Percentiles rank a stretch among this genome's conserved stretches.
phyloP scores from a whole-genome alignment of 257 asterid genomes.

The Solanum appendiculatum region DNA sequence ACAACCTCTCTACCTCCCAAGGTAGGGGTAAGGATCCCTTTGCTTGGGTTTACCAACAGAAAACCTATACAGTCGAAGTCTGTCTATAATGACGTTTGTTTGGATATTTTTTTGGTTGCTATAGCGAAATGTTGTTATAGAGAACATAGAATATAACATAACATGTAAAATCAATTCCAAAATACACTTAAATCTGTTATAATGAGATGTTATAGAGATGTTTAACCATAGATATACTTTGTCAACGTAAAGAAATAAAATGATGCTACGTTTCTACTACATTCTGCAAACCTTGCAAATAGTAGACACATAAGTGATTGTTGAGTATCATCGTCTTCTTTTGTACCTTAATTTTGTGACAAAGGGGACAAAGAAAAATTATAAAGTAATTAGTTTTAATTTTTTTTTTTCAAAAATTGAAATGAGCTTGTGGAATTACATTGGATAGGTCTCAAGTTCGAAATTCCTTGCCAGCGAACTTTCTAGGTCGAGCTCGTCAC shows the following conservation, averaged over 20 bases:
- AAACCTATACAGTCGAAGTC: neutral
- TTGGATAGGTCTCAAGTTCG: neutral
- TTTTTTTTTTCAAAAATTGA: neutral
- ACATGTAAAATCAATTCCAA: neutral
- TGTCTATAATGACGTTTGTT: neutral
- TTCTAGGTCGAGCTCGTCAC: neutral
- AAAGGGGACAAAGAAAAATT: neutral
- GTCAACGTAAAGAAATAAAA: neutral
- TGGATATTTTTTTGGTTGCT: neutral
- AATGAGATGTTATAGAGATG: neutral
- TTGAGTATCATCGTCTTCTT: neutral
- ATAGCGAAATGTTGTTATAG: neutral
- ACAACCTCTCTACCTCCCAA: neutral
- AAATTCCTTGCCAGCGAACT: neutral
- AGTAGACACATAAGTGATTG: neutral
- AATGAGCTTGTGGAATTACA: neutral
- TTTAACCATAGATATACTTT: neutral
- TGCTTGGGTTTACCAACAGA: neutral
- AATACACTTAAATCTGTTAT: neutral
- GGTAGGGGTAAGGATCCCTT: neutral
- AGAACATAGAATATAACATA: neutral
- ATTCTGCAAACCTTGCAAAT: neutral
- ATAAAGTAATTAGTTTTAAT: neutral
- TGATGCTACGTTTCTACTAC: neutral
- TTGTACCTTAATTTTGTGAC: neutral